These are phyloP conservation scores for Nicotiana sylvestris DNA, from an alignment of 257 asterid species.

Conservation along the genomic window DNA sequence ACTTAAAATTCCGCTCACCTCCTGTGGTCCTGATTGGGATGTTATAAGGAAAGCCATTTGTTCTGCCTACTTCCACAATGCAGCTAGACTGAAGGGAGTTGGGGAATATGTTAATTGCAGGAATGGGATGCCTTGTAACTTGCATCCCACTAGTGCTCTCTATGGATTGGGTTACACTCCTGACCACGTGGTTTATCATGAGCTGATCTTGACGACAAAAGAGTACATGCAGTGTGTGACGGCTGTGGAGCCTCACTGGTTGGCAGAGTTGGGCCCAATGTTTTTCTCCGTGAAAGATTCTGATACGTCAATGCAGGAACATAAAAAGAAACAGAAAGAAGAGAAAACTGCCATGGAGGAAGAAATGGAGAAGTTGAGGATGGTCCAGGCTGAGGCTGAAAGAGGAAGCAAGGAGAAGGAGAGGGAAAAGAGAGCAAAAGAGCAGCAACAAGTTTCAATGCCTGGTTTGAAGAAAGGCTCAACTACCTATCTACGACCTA, in stretches of 20 bases:
- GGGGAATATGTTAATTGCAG: slow-evolving; percentile 90
- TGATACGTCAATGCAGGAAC: slow-evolving; percentile 78
- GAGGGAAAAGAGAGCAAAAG: slow-evolving; percentile 57
- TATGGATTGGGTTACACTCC: slow-evolving; percentile 92
- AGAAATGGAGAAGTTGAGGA: slow-evolving; percentile 88
- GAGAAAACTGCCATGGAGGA: slow-evolving; percentile 96
- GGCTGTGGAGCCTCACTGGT: slow-evolving; percentile 90
- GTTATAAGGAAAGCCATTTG: slow-evolving; percentile 82
- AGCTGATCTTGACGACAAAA: slow-evolving; percentile 69
- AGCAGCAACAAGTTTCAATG: slow-evolving; percentile 62
- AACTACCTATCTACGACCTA: slow-evolving; percentile 73
- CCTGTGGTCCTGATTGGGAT: slow-evolving; percentile 94
- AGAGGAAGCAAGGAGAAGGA: slow-evolving; percentile 50
- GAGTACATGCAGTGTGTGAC: slow-evolving; percentile 97
- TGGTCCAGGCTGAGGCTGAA: slow-evolving; percentile 46
- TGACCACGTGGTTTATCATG: slow-evolving; percentile 90
- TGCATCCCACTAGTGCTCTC: slow-evolving; percentile 92
- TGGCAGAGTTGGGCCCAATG: slow-evolving; percentile 97
- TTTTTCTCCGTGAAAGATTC: slow-evolving; percentile 92
- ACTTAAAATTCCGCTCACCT: slow-evolving; percentile 63
- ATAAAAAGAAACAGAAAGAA: slow-evolving; percentile 80
- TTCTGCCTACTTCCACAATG: slow-evolving; percentile 86
- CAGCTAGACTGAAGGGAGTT: slow-evolving; percentile 75
- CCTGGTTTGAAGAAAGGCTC: slow-evolving; percentile 77
- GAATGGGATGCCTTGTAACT: slow-evolving; percentile 91